Evolutionary conservation across 2,329 filamentous ascomycete genomes (phyloP), one percentile per base, ranked within the genome.

Genomic region (Cryphonectria radicalis): DNA sequence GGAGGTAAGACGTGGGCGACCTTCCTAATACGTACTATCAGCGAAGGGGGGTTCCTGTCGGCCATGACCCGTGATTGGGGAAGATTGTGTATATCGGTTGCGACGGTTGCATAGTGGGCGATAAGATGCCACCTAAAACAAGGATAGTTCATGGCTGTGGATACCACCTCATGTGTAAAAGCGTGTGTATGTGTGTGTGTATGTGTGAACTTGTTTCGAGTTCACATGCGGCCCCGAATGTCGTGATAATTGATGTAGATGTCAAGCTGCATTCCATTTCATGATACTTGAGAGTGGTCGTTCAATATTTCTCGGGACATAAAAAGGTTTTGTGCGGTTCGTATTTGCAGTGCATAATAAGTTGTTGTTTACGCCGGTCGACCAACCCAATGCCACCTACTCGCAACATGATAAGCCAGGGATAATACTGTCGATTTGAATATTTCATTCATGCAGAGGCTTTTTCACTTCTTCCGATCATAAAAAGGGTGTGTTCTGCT

Each of bases 1-100:
- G 59, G 67, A 50, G 57, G 42, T 42, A n/a, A 37, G 43, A 25
- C 1, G 22, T 43, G 32, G 43, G 22, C 40, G 67, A 69, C 67
- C 67, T 69, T 63, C 67, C 67, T 69, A 69, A 69, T 64, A 11
- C 46, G 67, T 69, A 46, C 57, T 68, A 50, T 60, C 53, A 46
- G 55, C 55, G 7, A 50, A 63, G 40, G 37, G 53, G 53, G 66
- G 55, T 40, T 10, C n/a, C 19, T 14, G 57, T 40, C n/a, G 55
- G 40, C 43, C 22, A 19, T 63, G 55, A 13, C 57, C 67, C 67
- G 67, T 62, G 67, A 63, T 68, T 68, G 67, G 67, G 57, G 67
- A 53, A 59, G 32, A 40, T 25, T 42, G 11, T 57, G 8, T 17
- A 35, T 17, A 35, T 42, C 22, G 13, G 43, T 42, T 28, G 53